Conservation (phyloP, 106 monocot species). For the Allium cepa region DNA sequence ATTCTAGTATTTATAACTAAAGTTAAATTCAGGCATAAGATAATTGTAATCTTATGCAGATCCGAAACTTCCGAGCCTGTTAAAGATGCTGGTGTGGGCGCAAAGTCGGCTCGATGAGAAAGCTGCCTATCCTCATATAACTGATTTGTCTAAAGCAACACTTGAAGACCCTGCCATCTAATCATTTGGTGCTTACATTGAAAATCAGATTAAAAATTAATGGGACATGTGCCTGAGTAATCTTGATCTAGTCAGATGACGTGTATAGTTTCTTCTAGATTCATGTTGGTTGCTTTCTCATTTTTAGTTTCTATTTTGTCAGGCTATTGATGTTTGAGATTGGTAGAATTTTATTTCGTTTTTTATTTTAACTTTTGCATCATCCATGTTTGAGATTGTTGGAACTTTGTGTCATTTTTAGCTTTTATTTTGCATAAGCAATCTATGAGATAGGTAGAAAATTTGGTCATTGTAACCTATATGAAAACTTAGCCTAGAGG, state of each 20-base stretch:
- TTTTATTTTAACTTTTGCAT: too few relatives aligned
- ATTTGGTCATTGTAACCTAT: too few relatives aligned
- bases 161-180: slow-evolving; percentile 48
- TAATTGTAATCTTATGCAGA: slow-evolving; percentile 14
- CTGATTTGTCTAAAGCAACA: slow-evolving; percentile 38
- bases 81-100: slow-evolving; percentile 54
- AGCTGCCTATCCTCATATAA: slow-evolving; percentile 55
- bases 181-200: slow-evolving; percentile 2
- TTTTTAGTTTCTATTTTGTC: background rate
- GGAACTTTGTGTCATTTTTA: too few relatives aligned
- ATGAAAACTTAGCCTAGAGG: too few relatives aligned
- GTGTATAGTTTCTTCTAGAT: slow-evolving; percentile 10
- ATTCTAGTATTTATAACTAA: background rate
- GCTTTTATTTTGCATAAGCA: too few relatives aligned
- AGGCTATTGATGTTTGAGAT: too few relatives aligned
- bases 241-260: background rate
- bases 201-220: background rate
- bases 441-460: too few relatives aligned
- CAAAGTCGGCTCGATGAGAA: slow-evolving; percentile 74
- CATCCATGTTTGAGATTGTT: too few relatives aligned
- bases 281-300: slow-evolving; percentile 2
- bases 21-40: too few relatives aligned
- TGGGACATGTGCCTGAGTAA: background rate
- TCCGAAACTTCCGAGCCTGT: slow-evolving; percentile 51
- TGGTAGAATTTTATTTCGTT: too few relatives aligned